A percentile compares a stretch with the other conserved stretches of the same genome.
Conservation (phyloP, 192 early-diverging fungal genomes). For the Paraglomus brasilianum region DNA sequence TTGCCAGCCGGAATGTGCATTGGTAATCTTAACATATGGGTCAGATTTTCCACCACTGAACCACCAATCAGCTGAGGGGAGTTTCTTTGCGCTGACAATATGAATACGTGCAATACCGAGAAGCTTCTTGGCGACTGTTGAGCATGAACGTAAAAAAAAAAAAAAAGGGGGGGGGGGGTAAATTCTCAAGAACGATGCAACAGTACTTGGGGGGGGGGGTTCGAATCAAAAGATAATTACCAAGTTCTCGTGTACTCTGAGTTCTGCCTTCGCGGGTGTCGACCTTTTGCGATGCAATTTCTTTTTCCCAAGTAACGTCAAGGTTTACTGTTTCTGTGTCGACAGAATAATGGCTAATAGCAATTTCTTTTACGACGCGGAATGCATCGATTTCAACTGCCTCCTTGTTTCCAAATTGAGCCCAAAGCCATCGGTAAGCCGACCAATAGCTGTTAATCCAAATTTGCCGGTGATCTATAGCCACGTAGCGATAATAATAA, state of each 20-base stretch:
- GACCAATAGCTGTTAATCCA: constrained; percentile 7
- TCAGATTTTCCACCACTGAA: constrained; percentile 74
- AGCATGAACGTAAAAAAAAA: background rate
- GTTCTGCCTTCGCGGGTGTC: background rate
- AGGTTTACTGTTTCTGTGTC: background rate
- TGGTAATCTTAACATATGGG: constrained; percentile 76
- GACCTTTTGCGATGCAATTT: background rate
- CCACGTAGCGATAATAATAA: constrained; percentile 17
- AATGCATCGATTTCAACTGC: constrained; percentile 16
- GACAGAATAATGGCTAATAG: constrained; percentile 7
- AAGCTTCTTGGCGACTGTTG: constrained; percentile 37
- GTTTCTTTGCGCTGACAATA: constrained; percentile 66
- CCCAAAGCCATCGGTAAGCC: constrained; percentile 28
- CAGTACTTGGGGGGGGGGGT: background rate
- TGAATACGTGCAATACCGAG: constrained; percentile 76
- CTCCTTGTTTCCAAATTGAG: constrained; percentile 21
- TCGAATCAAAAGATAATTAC: background rate
- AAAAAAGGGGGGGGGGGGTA: too few species aligned
- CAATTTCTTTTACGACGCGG: background rate
- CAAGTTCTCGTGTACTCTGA: background rate
- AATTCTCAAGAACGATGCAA: background rate
- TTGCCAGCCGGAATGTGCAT: constrained; percentile 45
- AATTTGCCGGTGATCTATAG: constrained; percentile 4
- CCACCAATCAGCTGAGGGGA: constrained; percentile 71
- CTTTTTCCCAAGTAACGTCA: background rate